Conservation (phyloP, 2,329 filamentous ascomycete species). For the Beauveria sp. region DNA sequence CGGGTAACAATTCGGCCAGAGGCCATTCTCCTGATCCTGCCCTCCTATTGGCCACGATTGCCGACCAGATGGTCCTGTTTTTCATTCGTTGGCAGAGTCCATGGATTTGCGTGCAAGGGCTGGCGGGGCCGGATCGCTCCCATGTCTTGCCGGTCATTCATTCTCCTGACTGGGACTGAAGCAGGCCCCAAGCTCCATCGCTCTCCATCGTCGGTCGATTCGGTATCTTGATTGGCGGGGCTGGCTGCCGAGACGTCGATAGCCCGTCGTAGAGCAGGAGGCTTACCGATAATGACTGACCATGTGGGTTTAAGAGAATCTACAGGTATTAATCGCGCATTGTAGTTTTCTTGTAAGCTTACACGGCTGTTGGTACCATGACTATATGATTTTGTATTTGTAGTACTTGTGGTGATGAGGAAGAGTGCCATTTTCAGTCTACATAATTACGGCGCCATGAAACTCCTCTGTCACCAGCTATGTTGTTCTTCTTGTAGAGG, state of each 20-base stretch:
- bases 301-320: neutral
- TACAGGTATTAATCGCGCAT: neutral
- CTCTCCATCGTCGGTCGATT: neutral
- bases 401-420: neutral
- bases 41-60: neutral
- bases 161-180: no score
- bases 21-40: neutral
- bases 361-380: neutral
- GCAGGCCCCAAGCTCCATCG: neutral
- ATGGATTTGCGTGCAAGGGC: no score
- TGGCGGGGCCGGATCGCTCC: neutral
- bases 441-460: no score
- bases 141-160: neutral
- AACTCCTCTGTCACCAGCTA: neutral
- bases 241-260: neutral
- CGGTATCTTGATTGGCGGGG: neutral
- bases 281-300: no score
- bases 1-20: neutral
- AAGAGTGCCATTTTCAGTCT: no score
- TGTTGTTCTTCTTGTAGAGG: neutral
- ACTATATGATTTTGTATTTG: neutral
- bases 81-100: neutral
- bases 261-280: neutral
- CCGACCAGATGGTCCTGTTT: neutral
- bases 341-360: neutral